Evolutionary conservation across 768 basidiomycete species (phyloP).

Genomic region (Pulveroboletus sp.): DNA sequence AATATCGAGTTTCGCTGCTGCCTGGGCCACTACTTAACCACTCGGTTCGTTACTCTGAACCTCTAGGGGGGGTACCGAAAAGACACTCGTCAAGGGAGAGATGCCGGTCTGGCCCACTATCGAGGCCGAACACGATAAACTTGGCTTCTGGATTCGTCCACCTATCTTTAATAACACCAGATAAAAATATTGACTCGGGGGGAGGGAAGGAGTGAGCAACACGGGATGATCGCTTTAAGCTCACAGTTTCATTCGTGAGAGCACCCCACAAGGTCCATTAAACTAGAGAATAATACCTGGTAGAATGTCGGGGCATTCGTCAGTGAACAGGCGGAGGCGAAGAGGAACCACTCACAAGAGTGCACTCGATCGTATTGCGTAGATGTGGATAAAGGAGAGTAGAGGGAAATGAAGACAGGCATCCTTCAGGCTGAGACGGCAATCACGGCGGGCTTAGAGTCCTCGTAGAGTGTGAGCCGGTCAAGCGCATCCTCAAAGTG

Average conservation of each 20-base stretch:
- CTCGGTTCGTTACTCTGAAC: too few relatives aligned
- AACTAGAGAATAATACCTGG: background rate
- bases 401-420: background rate
- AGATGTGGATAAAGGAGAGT: background rate
- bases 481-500: conserved; percentile 66
- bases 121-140: too few relatives aligned
- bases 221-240: background rate
- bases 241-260: background rate
- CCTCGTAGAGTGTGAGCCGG: conserved; percentile 38
- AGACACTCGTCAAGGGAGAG: too few relatives aligned
- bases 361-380: conserved; percentile 1
- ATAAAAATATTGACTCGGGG: background rate
- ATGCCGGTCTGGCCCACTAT: too few relatives aligned
- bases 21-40: too few relatives aligned
- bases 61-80: too few relatives aligned
- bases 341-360: background rate
- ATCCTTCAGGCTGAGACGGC: conserved; percentile 15
- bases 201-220: background rate
- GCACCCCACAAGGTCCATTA: background rate
- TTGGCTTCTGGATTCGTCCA: too few relatives aligned
- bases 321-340: background rate
- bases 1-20: too few relatives aligned
- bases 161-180: background rate
- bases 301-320: background rate
- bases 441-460: conserved; percentile 7